phyloP scores from a whole-genome alignment of 805 yeast species.

The Metschnikowia sp. region DNA sequence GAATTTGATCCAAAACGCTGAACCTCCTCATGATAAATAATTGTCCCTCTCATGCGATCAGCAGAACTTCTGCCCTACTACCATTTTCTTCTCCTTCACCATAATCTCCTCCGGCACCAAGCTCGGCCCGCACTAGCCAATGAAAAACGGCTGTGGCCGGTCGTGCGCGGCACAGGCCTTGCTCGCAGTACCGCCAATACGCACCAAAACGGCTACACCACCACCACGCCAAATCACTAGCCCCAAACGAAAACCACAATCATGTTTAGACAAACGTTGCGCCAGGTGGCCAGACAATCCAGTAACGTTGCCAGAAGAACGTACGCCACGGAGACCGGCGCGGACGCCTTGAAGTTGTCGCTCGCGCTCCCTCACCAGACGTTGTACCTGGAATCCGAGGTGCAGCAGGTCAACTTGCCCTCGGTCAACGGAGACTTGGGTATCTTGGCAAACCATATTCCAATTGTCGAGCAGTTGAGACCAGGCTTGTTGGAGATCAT shows the following conservation, averaged over 20 bases:
- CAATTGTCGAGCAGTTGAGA: conserved; percentile 90
- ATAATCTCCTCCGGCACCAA: too few species aligned
- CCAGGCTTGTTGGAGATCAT: conserved; percentile 95
- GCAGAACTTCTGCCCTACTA: too few species aligned
- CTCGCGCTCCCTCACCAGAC: conserved; percentile 89
- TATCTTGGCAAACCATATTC: conserved; percentile 96
- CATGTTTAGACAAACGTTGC: conserved; percentile 64
- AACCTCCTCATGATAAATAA: too few species aligned
- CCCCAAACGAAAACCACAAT: conserved; percentile 9
- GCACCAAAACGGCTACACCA: background rate
- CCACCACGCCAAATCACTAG: background rate
- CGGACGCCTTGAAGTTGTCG: conserved; percentile 77
- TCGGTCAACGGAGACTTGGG: conserved; percentile 95
- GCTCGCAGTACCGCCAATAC: conserved; percentile 3
- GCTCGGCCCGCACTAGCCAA: conserved; percentile 22
- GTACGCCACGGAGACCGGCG: conserved; percentile 78
- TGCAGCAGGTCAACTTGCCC: conserved; percentile 85
- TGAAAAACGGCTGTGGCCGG: conserved; percentile 23
- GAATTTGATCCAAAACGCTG: too few species aligned
- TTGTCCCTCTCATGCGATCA: too few species aligned
- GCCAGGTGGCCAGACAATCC: conserved; percentile 58
- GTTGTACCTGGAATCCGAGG: conserved; percentile 54
- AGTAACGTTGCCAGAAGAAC: conserved; percentile 65
- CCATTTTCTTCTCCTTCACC: too few species aligned
- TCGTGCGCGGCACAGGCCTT: conserved; percentile 18